Evolutionary conservation across 805 yeast species (phyloP).

Genomic region (Metschnikowia vanudenii): DNA sequence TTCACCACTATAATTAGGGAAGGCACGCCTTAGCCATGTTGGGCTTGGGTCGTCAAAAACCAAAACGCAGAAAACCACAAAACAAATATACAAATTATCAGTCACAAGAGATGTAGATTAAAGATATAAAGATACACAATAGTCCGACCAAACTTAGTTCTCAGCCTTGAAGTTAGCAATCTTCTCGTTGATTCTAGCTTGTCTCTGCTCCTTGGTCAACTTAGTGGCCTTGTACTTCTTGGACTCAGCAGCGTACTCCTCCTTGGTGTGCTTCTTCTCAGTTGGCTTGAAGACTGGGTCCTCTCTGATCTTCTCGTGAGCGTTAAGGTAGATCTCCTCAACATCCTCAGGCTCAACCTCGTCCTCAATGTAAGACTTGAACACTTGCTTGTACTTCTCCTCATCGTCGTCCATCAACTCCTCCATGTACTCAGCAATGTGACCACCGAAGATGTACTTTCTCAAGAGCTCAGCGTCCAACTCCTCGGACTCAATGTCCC

Average conservation of each 20-base stretch:
- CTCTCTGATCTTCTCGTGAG: conserved; percentile 94
- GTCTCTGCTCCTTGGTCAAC: conserved; percentile 89
- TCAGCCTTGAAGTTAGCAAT: conserved; percentile 82
- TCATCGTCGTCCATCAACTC: conserved; percentile 99
- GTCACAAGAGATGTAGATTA: too few relatives aligned
- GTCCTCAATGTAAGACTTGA: conserved; percentile 95
- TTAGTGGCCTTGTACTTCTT: conserved; percentile 86
- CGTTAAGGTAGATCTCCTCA: conserved; percentile 93
- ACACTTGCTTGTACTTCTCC: conserved; percentile 95
- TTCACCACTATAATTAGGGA: too few relatives aligned
- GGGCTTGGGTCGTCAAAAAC: too few relatives aligned
- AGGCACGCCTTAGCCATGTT: too few relatives aligned
- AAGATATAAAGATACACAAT: not conserved
- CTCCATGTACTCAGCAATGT: conserved; percentile 99
- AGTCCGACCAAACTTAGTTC: too few relatives aligned
- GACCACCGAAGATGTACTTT: conserved; percentile 99
- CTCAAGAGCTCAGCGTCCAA: conserved; percentile 95
- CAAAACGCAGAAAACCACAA: too few relatives aligned
- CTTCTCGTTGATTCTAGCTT: conserved; percentile 86
- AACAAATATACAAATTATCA: too few relatives aligned
- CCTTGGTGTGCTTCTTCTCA: conserved; percentile 92
- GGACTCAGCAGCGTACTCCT: conserved; percentile 95
- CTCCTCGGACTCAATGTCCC: conserved; percentile 98
- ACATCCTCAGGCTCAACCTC: conserved; percentile 95
- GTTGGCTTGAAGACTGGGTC: conserved; percentile 91